Evolutionary conservation across 768 basidiomycete genomes (phyloP).

Genomic region (Leucocoprinus leucothites): DNA sequence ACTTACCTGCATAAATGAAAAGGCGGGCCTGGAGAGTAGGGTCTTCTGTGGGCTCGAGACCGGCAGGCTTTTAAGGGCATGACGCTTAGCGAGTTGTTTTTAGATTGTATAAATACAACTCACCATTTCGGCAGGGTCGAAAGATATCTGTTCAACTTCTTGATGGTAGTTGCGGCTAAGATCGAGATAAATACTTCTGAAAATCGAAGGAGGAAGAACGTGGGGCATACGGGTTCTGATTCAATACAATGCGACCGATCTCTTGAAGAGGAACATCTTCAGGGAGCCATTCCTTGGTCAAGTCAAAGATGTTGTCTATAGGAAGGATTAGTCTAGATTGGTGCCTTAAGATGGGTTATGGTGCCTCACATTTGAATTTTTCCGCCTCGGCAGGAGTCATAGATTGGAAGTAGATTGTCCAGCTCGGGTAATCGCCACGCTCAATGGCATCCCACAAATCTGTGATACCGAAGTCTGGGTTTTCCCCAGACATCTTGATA

Average conservation of each 20-base stretch:
- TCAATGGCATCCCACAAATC: slow-evolving; percentile 57
- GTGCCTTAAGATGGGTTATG: no score
- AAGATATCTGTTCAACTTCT: slow-evolving; percentile 42
- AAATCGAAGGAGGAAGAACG: not conserved
- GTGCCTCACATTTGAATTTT: slow-evolving; percentile 33
- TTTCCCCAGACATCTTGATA: slow-evolving; percentile 33
- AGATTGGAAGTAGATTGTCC: slow-evolving; percentile 53
- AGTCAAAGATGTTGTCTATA: no score
- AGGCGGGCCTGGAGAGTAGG: slow-evolving; percentile 56
- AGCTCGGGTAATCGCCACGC: slow-evolving; percentile 38
- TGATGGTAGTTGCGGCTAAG: slow-evolving; percentile 21
- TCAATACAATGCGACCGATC: no score
- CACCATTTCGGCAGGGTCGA: slow-evolving; percentile 49
- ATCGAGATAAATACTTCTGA: no score
- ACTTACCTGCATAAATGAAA: slow-evolving; percentile 51
- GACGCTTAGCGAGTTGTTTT: not conserved
- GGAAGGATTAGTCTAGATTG: no score
- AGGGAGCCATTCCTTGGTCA: slow-evolving; percentile 43
- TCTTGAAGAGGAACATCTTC: slow-evolving; percentile 27
- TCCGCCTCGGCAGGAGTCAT: slow-evolving; percentile 51
- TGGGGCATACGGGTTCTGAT: slow-evolving; percentile 26
- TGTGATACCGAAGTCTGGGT: slow-evolving; percentile 51
- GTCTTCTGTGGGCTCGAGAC: slow-evolving; percentile 50
- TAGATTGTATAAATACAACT: not conserved
- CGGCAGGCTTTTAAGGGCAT: slow-evolving; percentile 15